Evolutionary conservation across 192 early-diverging fungal genomes (phyloP), one percentile per base, ranked within the genome.

Genomic region (Umbelopsis vinacea): DNA sequence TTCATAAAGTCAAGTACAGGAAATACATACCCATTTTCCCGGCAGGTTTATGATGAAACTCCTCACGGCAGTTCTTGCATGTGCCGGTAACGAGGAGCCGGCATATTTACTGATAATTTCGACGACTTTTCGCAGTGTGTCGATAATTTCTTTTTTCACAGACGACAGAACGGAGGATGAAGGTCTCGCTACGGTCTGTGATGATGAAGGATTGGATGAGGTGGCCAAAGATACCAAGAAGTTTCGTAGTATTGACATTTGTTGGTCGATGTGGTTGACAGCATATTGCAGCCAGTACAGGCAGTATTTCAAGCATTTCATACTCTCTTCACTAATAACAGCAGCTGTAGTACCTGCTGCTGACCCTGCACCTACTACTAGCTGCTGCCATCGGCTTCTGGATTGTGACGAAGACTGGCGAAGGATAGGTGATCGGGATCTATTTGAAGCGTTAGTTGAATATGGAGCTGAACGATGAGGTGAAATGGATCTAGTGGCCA

Each of bases 301-400:
- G 79, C 96, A 98, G 80, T 97, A 98, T 73, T 90, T 87, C 48
- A 98, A 78, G 66, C 89, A 91, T 71, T 90, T 88, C 85, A 97
- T 88, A 63, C 92, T 92, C 76, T 98, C 95, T 70, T 96, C 94
- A 70, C 91, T 92, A 29, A 95, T 87, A 6, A 93, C 91, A 68
- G 94, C 86, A 5, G 91, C 92, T 4, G 92, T 89, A 6, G 90
- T 77, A 47, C 88, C 88, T 2, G 87, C 88, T 14, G 84, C 86
- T 8, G 86, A 69, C 4, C 87, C 85, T 6, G 87, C 86, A 19
- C 83, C 84, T 5, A 86, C 86, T 19, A 92, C 85, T 11, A 90
- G 71, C 66, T 87, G 86, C 22, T 82, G 76, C 92, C 90, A 92
- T 35, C 87, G 38, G 26, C 76, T 69, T 3, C 69, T 17, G 75